Evolutionary conservation across 306 rosid species (phyloP), one percentile per base, ranked within the genome.

Genomic region (Prunus mongolica): DNA sequence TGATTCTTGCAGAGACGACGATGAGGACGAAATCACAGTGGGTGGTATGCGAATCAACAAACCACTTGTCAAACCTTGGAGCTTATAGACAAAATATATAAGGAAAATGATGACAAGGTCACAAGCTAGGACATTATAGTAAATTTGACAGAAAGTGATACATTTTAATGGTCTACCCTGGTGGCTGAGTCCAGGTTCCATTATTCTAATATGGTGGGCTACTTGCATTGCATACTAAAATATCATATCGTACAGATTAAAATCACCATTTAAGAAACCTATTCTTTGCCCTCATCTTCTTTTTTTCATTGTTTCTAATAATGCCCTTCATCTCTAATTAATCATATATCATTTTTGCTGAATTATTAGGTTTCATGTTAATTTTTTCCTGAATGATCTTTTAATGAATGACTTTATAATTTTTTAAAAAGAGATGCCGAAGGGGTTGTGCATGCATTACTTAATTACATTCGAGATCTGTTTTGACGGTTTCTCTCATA

Each of bases 191-290:
- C 34, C 73, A 74, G 18, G 2, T 47, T 38, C 7, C 22, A 19
- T 10, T 49, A n/a, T 77, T 77, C 80, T 28, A 28, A 11, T 13
- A 28, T 45, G 75, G 69, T 28, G 67, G 58, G 75, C 78, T 74
- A 12, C 70, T 9, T 49, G 12, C 13, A 7, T 16, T 49, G 12
- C 13, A 7, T 16, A 8, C 34, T 68, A n/a, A 25, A 27, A 47
- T 65, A 65, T 55, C 61, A 55, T n/a, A 55, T 55, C n/a, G 2
- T n/a, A 55, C 2, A 55, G 3, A 11, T 24, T 24, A 24, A 25
- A 58, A 58, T 58, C 7, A 15, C 18, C 65, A 13, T 55, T 1
- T 10, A 19, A 55, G 61, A 57, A 57, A 57, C 14, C 3, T 5
- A 24, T 12, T 0, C 15, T 24, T 58, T 24, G 2, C 18, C 14